Evolutionary conservation across 345 rosid species (phyloP).

Genomic region (Kandelia obovata): DNA sequence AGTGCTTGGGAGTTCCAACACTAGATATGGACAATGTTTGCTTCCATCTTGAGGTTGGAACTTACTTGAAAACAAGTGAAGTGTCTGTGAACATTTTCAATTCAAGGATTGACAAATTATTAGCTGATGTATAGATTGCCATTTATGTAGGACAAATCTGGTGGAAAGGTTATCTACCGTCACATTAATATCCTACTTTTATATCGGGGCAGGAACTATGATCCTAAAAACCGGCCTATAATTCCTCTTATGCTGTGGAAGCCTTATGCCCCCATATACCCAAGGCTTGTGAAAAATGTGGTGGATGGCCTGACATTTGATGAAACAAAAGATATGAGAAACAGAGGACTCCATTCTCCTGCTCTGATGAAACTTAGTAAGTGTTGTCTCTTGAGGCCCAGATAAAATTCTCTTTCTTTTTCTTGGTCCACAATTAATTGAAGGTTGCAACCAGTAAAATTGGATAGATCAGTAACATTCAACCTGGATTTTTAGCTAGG

Average conservation of each 20-base stretch:
- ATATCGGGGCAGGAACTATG: constrained; percentile 73
- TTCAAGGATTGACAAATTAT: constrained; percentile 4
- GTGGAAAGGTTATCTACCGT: constrained; percentile 63
- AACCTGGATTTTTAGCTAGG: constrained; percentile 50
- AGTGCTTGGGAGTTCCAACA: constrained; percentile 89
- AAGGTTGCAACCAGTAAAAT: neutral
- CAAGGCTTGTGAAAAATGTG: constrained; percentile 64
- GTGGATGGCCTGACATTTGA: constrained; percentile 79
- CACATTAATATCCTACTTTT: constrained; percentile 64
- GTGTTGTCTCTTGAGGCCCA: constrained; percentile 18
- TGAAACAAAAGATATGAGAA: constrained; percentile 83
- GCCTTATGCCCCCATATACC: constrained; percentile 85
- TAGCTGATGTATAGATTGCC: constrained; percentile 32
- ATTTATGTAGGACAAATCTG: constrained; percentile 67
- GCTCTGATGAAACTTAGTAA: constrained; percentile 72
- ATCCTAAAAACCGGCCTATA: constrained; percentile 56
- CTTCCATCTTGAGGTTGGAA: constrained; percentile 77
- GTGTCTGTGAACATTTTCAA: neutral
- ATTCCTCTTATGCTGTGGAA: constrained; percentile 91
- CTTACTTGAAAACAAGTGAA: neutral
- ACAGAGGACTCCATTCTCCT: constrained; percentile 52
- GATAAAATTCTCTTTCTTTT: neutral
- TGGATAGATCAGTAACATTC: neutral
- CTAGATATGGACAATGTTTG: constrained; percentile 88
- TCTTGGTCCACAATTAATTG: neutral